Percentiles rank a stretch among this genome's conserved stretches.
Evolutionary conservation across 495 filamentous ascomycete species (phyloP).

Genomic region (Bacidia gigantensis): DNA sequence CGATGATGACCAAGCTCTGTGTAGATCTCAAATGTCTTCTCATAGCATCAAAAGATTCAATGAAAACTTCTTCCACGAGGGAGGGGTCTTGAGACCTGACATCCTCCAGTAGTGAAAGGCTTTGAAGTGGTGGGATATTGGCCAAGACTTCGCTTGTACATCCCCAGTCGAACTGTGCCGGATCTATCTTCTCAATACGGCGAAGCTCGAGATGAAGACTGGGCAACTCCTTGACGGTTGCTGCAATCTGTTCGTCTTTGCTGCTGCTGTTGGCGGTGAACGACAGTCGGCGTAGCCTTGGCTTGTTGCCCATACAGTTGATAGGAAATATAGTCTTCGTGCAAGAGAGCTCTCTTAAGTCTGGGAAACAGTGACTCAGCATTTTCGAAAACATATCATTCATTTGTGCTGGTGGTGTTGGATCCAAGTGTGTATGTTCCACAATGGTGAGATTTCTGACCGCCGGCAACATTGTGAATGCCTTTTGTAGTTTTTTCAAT

Average conservation of each 20-base stretch:
- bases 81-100: background rate
- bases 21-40: slow-evolving; percentile 8
- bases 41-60: slow-evolving; percentile 1
- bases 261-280: slow-evolving; percentile 12
- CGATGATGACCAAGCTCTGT: slow-evolving; percentile 7
- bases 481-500: slow-evolving; percentile 8
- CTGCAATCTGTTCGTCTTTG: slow-evolving; percentile 5
- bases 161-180: slow-evolving; percentile 1
- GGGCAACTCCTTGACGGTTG: slow-evolving; percentile 6
- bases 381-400: slow-evolving; percentile 12
- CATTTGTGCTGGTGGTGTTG: slow-evolving; percentile 11
- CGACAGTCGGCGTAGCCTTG: slow-evolving; percentile 12
- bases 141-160: slow-evolving; percentile 4
- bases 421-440: slow-evolving; percentile 6
- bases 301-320: slow-evolving; percentile 9
- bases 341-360: slow-evolving; percentile 8
- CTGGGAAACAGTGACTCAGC: slow-evolving; percentile 12
- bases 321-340: slow-evolving; percentile 9
- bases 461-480: slow-evolving; percentile 10
- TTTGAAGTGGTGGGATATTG: slow-evolving; percentile 1
- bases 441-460: slow-evolving; percentile 17
- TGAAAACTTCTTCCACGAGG: slow-evolving; percentile 9
- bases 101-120: slow-evolving; percentile 9
- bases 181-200: slow-evolving; percentile 4
- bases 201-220: slow-evolving; percentile 13